These are phyloP conservation scores for Aspergillus novoparasiticus DNA, from an alignment of 2,329 filamentous ascomycete species.

Conservation along the genomic window DNA sequence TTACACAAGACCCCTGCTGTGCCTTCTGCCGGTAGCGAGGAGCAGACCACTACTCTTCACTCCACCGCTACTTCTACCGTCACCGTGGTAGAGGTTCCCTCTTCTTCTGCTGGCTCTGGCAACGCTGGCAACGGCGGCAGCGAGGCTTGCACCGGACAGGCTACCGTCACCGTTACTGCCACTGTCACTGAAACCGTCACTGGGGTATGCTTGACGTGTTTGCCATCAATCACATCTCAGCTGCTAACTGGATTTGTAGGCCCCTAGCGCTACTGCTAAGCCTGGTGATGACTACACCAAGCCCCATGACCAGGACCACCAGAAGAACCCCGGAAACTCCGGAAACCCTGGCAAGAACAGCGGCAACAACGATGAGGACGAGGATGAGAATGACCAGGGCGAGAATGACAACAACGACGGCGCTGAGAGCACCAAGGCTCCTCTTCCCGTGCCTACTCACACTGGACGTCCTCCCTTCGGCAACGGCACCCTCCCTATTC, in stretches of 20 bases:
- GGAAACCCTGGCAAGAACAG: background rate
- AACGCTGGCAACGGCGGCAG: slow-evolving; percentile 17
- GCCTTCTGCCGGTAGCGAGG: slow-evolving; percentile 3
- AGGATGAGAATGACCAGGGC: slow-evolving; percentile 1
- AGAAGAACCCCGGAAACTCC: background rate
- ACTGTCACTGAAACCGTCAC: slow-evolving; percentile 39
- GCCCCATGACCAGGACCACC: slow-evolving; percentile 10
- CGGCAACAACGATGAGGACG: slow-evolving; percentile 2
- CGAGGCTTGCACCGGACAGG: slow-evolving; percentile 10
- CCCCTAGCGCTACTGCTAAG: slow-evolving; percentile 13
- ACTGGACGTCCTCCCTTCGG: slow-evolving; percentile 20
- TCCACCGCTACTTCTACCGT: slow-evolving; percentile 34
- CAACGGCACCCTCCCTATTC: slow-evolving; percentile 21
- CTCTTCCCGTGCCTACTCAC: slow-evolving; percentile 14
- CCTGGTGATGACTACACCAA: slow-evolving; percentile 8
- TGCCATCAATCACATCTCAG: background rate
- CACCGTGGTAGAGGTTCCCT: slow-evolving; percentile 26
- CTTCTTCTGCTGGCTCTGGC: slow-evolving; percentile 16
- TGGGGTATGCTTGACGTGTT: slow-evolving; percentile 31
- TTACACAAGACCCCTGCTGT: slow-evolving; percentile 12
- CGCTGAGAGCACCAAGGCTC: slow-evolving; percentile 11
- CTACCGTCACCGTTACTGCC: slow-evolving; percentile 35
- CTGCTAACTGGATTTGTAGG: slow-evolving; percentile 2
- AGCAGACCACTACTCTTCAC: slow-evolving; percentile 31
- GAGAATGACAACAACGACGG: slow-evolving; percentile 9